phyloP scores from a whole-genome alignment of 2,329 filamentous ascomycete genomes.

The Diaporthe nobilis region DNA sequence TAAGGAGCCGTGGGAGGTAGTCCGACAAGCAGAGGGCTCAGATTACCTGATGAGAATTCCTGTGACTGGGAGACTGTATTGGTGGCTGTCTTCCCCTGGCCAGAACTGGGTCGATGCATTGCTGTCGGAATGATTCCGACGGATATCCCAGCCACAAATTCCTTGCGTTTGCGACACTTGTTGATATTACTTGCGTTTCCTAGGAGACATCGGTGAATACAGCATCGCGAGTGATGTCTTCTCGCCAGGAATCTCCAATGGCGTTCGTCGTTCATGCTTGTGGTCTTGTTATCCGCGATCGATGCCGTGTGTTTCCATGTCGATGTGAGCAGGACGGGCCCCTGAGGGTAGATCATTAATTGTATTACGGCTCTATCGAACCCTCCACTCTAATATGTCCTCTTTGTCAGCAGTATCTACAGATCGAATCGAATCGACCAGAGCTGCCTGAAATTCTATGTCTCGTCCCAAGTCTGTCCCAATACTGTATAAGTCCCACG shows the following conservation, averaged over 20 bases:
- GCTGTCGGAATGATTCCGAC: constrained; percentile 22
- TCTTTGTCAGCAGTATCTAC: constrained; percentile 8
- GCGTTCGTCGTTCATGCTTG: background rate
- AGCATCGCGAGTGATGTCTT: background rate
- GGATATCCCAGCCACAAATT: constrained; percentile 8
- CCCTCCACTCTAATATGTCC: constrained; percentile 2
- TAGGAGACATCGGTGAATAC: background rate
- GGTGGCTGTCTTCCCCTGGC: background rate
- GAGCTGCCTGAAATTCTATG: constrained; percentile 21
- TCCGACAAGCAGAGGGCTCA: background rate
- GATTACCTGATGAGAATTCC: background rate
- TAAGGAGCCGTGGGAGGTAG: background rate
- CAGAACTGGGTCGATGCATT: background rate
- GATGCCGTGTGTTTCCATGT: background rate
- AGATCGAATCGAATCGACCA: background rate
- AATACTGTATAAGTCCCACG: background rate
- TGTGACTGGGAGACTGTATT: background rate
- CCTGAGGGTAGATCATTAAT: background rate
- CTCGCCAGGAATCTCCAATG: background rate
- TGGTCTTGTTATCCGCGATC: background rate
- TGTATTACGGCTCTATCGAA: constrained; percentile 28
- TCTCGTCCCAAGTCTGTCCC: constrained; percentile 24
- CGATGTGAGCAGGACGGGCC: background rate
- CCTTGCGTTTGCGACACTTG: constrained; percentile 6
- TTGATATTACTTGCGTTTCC: background rate